Evolutionary conservation across 2,329 filamentous ascomycete genomes (phyloP).

Genomic region (Penicillium sp.): DNA sequence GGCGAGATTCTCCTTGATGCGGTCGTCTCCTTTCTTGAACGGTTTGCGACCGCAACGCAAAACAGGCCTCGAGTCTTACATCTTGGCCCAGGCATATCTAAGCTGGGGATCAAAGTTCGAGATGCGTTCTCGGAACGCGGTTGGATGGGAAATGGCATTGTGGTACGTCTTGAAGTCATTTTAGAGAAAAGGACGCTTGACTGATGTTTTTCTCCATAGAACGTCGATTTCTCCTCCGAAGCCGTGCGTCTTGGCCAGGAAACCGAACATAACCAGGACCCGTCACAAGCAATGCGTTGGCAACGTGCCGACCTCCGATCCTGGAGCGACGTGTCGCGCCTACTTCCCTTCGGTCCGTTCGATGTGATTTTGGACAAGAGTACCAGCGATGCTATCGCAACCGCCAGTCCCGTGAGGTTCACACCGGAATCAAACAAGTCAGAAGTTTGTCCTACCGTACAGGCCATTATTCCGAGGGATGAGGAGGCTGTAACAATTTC

Average conservation of each 20-base stretch:
- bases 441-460: conserved; percentile 29
- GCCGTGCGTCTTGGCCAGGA: conserved; percentile 41
- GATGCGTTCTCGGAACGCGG: conserved; percentile 30
- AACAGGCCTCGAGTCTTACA: conserved; percentile 35
- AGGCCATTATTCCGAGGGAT: conserved; percentile 19
- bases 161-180: conserved; percentile 29
- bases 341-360: conserved; percentile 35
- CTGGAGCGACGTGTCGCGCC: conserved; percentile 35
- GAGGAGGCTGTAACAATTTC: conserved; percentile 26
- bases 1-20: conserved; percentile 38
- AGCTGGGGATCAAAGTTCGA: conserved; percentile 37
- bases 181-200: neutral
- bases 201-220: conserved; percentile 26
- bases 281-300: conserved; percentile 38
- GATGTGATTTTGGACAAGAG: conserved; percentile 44
- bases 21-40: conserved; percentile 33
- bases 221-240: conserved; percentile 44
- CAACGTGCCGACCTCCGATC: conserved; percentile 35
- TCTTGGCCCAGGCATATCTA: conserved; percentile 41
- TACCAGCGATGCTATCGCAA: conserved; percentile 45
- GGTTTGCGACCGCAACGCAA: neutral
- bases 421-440: conserved; percentile 14
- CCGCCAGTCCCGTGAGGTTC: conserved; percentile 27
- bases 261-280: conserved; percentile 26
- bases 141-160: conserved; percentile 38